Evolutionary conservation across 805 yeast species (phyloP).

Genomic region (Sungouiella thailandica): DNA sequence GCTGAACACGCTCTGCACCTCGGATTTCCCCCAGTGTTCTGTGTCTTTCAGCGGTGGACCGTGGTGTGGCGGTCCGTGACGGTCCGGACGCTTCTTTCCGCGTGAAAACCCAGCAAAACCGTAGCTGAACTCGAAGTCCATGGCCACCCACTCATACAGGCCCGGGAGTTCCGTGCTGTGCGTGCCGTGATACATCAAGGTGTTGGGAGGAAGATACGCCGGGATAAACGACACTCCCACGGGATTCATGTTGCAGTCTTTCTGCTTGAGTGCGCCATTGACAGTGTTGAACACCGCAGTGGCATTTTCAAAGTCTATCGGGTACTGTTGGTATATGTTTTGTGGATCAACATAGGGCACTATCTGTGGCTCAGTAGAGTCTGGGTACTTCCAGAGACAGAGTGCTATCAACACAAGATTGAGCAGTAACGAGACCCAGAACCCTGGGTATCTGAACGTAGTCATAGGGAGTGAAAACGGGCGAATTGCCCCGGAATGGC

Average conservation of each 20-base stretch:
- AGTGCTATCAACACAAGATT: neutral
- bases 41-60: neutral
- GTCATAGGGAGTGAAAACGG: too few species aligned
- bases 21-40: too few species aligned
- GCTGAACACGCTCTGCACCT: neutral
- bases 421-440: neutral
- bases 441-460: neutral
- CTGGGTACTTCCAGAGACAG: neutral
- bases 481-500: too few species aligned
- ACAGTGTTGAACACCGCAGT: constrained; percentile 53
- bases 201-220: constrained; percentile 56
- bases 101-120: constrained; percentile 34
- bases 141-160: constrained; percentile 57
- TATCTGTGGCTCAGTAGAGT: too few species aligned
- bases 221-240: constrained; percentile 56
- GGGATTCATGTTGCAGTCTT: constrained; percentile 48
- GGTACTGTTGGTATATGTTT: constrained; percentile 1
- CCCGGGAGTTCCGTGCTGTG: constrained; percentile 36
- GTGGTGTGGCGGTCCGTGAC: constrained; percentile 6
- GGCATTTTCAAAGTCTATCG: constrained; percentile 45
- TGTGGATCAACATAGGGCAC: too few species aligned
- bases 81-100: constrained; percentile 7
- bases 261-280: constrained; percentile 48
- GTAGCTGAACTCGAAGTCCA: constrained; percentile 59
- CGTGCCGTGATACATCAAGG: constrained; percentile 53